Percentiles rank a stretch among this genome's conserved stretches.
Conservation (phyloP, 2,329 filamentous ascomycete genomes). For the Fusarium sambucinum region DNA sequence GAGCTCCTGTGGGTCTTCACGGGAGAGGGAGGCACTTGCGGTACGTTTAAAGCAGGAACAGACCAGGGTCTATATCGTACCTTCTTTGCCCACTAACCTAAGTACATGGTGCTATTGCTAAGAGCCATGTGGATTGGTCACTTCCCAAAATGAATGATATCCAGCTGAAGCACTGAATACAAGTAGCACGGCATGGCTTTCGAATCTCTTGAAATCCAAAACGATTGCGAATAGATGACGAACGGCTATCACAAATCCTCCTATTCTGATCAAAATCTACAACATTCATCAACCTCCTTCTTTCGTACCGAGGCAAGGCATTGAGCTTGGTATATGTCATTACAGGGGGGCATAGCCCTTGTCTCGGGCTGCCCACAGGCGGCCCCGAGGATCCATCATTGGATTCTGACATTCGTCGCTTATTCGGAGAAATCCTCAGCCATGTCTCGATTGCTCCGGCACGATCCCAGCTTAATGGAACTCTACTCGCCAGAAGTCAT, state of each 20-base stretch:
- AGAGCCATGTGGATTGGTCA: neutral
- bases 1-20: constrained; percentile 4
- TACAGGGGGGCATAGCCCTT: constrained; percentile 22
- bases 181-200: neutral
- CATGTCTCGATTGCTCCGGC: constrained; percentile 36
- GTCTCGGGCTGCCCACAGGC: constrained; percentile 31
- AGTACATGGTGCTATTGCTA: neutral
- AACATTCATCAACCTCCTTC: neutral
- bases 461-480: constrained; percentile 13
- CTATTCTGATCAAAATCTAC: neutral
- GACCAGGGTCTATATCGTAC: neutral
- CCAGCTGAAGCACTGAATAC: neutral
- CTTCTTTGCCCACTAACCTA: neutral
- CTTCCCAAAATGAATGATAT: neutral
- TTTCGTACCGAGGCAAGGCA: neutral
- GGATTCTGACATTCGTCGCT: constrained; percentile 30
- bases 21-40: neutral
- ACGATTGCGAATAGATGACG: neutral
- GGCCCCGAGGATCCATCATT: constrained; percentile 27
- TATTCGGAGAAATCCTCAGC: constrained; percentile 43
- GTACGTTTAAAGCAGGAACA: constrained; percentile 1
- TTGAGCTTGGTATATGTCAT: constrained; percentile 3
- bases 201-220: neutral
- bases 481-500: constrained; percentile 20
- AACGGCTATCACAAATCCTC: neutral